Evolutionary conservation across 2,329 filamentous ascomycete genomes (phyloP).

Genomic region (Colletotrichum tofieldiae): DNA sequence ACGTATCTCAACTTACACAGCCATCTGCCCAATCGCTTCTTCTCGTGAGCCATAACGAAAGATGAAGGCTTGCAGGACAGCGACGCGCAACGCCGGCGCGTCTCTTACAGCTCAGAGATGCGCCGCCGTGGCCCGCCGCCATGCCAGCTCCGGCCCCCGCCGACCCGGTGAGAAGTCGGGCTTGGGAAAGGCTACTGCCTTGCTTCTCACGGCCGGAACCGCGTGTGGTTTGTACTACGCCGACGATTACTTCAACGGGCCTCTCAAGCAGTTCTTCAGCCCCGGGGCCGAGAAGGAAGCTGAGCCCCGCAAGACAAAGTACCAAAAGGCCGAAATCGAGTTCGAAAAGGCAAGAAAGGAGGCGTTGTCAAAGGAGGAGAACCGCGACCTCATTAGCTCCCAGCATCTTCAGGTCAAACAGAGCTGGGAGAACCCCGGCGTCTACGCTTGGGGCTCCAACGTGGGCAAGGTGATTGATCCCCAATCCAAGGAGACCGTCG

Average conservation of each 20-base stretch:
- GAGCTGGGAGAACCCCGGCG: constrained; percentile 86
- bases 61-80: constrained; percentile 38
- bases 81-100: constrained; percentile 29
- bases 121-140: constrained; percentile 30
- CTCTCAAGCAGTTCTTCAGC: constrained; percentile 31
- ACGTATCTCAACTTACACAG: background rate
- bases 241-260: constrained; percentile 40
- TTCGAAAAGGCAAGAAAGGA: constrained; percentile 78
- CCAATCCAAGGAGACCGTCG: constrained; percentile 80
- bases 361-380: constrained; percentile 77
- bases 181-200: constrained; percentile 7
- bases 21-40: background rate
- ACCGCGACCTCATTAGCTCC: constrained; percentile 82
- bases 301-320: constrained; percentile 36
- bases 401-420: constrained; percentile 91
- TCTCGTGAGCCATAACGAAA: background rate
- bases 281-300: constrained; percentile 18
- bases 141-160: constrained; percentile 30
- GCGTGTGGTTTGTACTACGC: constrained; percentile 59
- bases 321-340: constrained; percentile 68
- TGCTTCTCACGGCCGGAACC: constrained; percentile 46
- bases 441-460: constrained; percentile 96
- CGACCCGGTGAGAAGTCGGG: constrained; percentile 20
- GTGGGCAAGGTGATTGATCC: constrained; percentile 87
- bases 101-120: constrained; percentile 39